Conservation (phyloP, 2,329 filamentous ascomycete genomes). For the Paecilomyces niveus region DNA sequence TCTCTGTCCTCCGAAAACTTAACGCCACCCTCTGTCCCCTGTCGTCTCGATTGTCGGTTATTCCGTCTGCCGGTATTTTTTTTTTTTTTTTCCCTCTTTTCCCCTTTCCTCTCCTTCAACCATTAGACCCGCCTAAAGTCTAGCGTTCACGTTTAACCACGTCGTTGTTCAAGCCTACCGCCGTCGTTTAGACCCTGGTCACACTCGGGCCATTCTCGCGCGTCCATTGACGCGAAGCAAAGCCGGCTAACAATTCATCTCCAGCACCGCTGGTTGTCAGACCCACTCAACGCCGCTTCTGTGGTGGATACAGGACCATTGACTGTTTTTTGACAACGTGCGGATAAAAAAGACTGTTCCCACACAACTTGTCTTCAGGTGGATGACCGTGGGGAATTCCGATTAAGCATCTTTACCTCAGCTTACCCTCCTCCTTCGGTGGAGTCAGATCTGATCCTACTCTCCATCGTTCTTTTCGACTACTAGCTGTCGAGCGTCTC, state of each 20-base stretch:
- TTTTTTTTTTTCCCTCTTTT: conserved; percentile 9
- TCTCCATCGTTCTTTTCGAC: conserved; percentile 11
- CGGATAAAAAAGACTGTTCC: conserved; percentile 33
- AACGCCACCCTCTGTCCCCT: conserved; percentile 1
- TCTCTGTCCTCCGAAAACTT: neutral
- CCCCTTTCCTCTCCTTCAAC: conserved; percentile 8
- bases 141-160: neutral
- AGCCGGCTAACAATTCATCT: conserved; percentile 13
- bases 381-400: conserved; percentile 34
- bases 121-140: neutral
- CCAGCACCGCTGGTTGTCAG: conserved; percentile 26
- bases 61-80: conserved; percentile 8
- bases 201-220: conserved; percentile 5
- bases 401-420: conserved; percentile 27
- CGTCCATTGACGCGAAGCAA: conserved; percentile 28
- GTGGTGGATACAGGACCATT: conserved; percentile 35
- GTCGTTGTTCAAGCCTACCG: neutral
- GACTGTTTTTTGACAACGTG: conserved; percentile 30
- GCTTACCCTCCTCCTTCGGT: conserved; percentile 21
- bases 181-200: conserved; percentile 1
- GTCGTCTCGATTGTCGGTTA: conserved; percentile 3
- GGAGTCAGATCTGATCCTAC: conserved; percentile 22
- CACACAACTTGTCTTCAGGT: conserved; percentile 30
- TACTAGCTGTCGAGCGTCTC: conserved; percentile 9
- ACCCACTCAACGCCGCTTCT: conserved; percentile 27